Base-by-base conservation (phyloP, 371 early-diverging fungal genomes). In the Choanephora cucurbitarum region DNA sequence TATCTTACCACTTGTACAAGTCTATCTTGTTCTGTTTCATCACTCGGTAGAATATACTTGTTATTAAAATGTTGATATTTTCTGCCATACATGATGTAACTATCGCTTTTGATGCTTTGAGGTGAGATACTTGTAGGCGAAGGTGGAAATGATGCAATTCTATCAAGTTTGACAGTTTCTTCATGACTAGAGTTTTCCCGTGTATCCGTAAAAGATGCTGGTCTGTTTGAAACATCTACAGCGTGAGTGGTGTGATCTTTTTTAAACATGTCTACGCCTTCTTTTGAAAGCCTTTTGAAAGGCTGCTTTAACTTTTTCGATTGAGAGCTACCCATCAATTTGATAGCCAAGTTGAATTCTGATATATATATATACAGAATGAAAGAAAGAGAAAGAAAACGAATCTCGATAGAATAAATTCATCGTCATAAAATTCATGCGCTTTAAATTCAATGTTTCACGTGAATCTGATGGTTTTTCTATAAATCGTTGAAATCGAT, bases 21-120 rank as follows among this genome's bases (percentile, higher is more conserved):
- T 33, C 71, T 46, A 58, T 78, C 79, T 50, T 67, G 63, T 31
- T 70, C 72, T 45, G 53, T n/a, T 17, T 74, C 73, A 34, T 69
- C 72, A n/a, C 58, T 49, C 0, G 73, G 73, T 18, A 66, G 37
- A 33, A 54, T 49, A 33, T 70, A 68, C 44, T 57, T 62, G 6
- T 33, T 28, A 33, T 51, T 57, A 23, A 46, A 46, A 23, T 57
- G 59, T 44, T 65, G 75, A 49, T 68, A 61, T 19, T 43, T 40
- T 55, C 72, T 47, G 15, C 61, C 66, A 21, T 59, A 28, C 8
- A 55, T 22, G 23, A 18, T 39, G 19, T 21, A 31, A 9, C 28
- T 28, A 7, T 48, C 41, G 24, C 33, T 48, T 37, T 11, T 37
- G 10, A 37, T 37, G 37, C 37, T 37, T 11, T 37, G 37, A 14